These are phyloP conservation scores for Sporothrix curviconia DNA, from an alignment of 2,329 filamentous ascomycete species.

Conservation along the genomic window DNA sequence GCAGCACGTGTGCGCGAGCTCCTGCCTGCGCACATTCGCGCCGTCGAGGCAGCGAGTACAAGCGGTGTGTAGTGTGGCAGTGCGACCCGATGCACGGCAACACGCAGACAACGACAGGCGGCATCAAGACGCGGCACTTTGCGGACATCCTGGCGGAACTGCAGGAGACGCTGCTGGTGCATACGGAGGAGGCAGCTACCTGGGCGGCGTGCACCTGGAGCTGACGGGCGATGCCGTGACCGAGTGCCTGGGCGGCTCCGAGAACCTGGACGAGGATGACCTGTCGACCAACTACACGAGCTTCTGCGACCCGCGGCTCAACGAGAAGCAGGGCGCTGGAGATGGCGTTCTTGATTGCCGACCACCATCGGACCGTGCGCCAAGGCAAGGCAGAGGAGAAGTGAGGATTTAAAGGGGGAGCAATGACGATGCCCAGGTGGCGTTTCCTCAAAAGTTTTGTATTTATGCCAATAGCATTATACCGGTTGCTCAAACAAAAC, in stretches of 20 bases:
- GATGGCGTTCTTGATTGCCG: slow-evolving; percentile 86
- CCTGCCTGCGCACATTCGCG: slow-evolving; percentile 78
- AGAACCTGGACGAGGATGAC: slow-evolving; percentile 80
- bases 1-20: slow-evolving; percentile 67
- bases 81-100: slow-evolving; percentile 98
- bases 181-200: slow-evolving; percentile 75
- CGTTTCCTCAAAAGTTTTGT: no score
- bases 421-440: no score
- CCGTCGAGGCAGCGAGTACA: slow-evolving; percentile 72
- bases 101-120: slow-evolving; percentile 57
- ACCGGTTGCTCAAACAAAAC: no score
- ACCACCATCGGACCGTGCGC: slow-evolving; percentile 53
- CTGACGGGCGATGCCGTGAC: slow-evolving; percentile 94
- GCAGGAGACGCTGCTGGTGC: slow-evolving; percentile 73
- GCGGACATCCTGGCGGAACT: slow-evolving; percentile 84
- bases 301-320: slow-evolving; percentile 90
- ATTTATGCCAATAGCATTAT: no score
- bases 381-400: neutral
- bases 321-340: slow-evolving; percentile 98
- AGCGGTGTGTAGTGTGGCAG: slow-evolving; percentile 74
- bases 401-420: no score
- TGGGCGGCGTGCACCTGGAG: slow-evolving; percentile 92
- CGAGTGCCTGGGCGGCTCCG: slow-evolving; percentile 88
- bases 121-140: slow-evolving; percentile 91
- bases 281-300: slow-evolving; percentile 87